phyloP scores from a whole-genome alignment of 208 protist genomes.

The Leptomonas seymouri region DNA sequence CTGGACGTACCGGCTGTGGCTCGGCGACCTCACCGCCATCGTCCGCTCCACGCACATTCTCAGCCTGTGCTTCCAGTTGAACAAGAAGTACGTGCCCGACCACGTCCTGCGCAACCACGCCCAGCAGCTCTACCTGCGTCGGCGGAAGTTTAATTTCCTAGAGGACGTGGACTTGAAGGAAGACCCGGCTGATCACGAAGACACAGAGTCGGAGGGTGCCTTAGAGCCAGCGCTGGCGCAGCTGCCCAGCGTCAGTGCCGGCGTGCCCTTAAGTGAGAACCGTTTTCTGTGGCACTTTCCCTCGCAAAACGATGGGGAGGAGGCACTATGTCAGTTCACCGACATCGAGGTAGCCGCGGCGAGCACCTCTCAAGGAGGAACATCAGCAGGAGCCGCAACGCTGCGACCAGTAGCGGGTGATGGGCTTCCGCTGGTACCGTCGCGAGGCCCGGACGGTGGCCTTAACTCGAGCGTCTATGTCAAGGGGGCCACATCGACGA shows the following conservation, averaged over 20 bases:
- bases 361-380: not conserved
- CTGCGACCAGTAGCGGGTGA: not conserved
- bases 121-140: constrained; percentile 44
- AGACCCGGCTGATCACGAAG: constrained; percentile 5
- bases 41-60: constrained; percentile 67
- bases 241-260: constrained; percentile 12
- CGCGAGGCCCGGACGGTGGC: not conserved
- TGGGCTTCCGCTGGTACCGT: not conserved
- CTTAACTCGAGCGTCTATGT: not conserved
- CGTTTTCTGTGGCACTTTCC: constrained; percentile 30
- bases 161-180: constrained; percentile 30
- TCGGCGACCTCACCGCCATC: constrained; percentile 71
- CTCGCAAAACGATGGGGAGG: constrained; percentile 1
- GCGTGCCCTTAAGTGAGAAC: constrained; percentile 3
- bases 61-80: constrained; percentile 71
- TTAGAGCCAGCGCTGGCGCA: constrained; percentile 6
- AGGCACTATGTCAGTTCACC: not conserved
- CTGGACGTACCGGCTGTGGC: constrained; percentile 58
- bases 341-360: not conserved
- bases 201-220: constrained; percentile 39
- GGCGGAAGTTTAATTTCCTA: constrained; percentile 31
- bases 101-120: constrained; percentile 75
- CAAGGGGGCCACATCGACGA: constrained; percentile 4
- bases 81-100: constrained; percentile 89
- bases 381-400: not conserved